These are phyloP conservation scores for Talaromyces sp. DNA, from an alignment of 2,329 filamentous ascomycete species.

Conservation along the genomic window DNA sequence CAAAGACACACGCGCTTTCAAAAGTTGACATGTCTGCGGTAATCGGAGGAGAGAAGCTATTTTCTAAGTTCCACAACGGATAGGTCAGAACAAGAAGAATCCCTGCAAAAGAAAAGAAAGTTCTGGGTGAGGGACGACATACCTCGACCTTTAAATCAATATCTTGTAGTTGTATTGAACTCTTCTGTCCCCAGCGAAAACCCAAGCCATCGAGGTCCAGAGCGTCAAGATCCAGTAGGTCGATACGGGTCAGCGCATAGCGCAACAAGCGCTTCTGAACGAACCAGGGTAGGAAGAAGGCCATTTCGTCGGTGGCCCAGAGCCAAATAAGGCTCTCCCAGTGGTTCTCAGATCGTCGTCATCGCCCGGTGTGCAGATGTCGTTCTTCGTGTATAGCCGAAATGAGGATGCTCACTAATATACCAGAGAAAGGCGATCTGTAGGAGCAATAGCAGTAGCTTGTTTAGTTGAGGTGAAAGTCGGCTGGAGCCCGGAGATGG, in stretches of 20 bases:
- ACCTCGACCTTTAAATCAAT: conserved; percentile 76
- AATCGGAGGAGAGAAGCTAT: conserved; percentile 68
- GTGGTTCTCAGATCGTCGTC: not conserved
- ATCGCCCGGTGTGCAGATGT: not conserved
- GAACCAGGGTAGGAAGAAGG: conserved; percentile 67
- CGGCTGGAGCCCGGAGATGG: not conserved
- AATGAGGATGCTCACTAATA: not conserved
- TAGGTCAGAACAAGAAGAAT: not conserved
- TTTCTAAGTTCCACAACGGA: conserved; percentile 71
- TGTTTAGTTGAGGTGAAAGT: not conserved
- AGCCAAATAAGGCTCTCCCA: conserved; percentile 28
- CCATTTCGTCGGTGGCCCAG: conserved; percentile 47
- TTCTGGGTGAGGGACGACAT: conserved; percentile 22
- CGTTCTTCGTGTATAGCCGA: not conserved
- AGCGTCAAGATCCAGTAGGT: conserved; percentile 80
- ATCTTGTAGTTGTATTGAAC: conserved; percentile 78
- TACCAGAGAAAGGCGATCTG: not conserved
- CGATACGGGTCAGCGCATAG: conserved; percentile 75
- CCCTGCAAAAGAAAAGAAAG: not conserved
- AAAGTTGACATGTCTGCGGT: conserved; percentile 64
- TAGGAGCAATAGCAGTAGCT: not conserved
- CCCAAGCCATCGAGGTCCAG: conserved; percentile 82
- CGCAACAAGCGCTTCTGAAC: conserved; percentile 84
- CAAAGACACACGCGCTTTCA: conserved; percentile 66
- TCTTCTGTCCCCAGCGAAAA: conserved; percentile 73